A percentile compares a stretch with the other conserved stretches of the same genome.
These are phyloP conservation scores for Solanum chacoense DNA, from an alignment of 305 asterid genomes.

Conservation along the genomic window DNA sequence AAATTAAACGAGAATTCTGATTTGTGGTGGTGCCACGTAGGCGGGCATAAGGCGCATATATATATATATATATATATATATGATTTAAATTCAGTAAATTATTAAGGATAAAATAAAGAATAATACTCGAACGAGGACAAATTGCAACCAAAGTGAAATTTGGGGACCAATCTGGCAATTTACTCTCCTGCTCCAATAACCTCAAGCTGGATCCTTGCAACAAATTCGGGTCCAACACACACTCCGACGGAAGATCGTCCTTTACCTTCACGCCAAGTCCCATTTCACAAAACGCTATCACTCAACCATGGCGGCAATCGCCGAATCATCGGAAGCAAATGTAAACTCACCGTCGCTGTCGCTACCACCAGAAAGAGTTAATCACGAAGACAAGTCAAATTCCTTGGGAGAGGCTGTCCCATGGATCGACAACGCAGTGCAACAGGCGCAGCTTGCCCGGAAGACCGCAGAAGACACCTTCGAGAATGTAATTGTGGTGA, in stretches of 20 bases:
- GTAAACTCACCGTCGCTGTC: constrained; percentile 10
- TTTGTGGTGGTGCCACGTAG: no score
- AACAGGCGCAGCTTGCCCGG: constrained; percentile 59
- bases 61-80: no score
- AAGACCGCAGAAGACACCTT: constrained; percentile 35
- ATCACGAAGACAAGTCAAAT: constrained; percentile 12
- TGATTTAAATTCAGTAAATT: neutral
- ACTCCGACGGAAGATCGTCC: neutral
- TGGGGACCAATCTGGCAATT: neutral
- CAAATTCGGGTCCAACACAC: neutral
- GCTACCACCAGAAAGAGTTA: neutral
- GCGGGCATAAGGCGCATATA: no score
- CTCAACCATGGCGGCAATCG: constrained; percentile 25
- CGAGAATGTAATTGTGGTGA: constrained; percentile 49
- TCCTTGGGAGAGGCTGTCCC: constrained; percentile 29
- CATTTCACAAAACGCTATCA: neutral
- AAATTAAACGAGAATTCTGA: no score
- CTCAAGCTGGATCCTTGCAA: neutral
- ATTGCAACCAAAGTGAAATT: neutral
- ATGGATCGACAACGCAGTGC: constrained; percentile 53
- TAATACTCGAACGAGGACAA: neutral
- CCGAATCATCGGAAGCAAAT: constrained; percentile 39
- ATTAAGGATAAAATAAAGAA: neutral
- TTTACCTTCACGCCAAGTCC: neutral
- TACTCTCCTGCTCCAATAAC: neutral